Evolutionary conservation across 116 monocot species (phyloP), one percentile per base, ranked within the genome.

Genomic region (Trichopus zeylanicus): DNA sequence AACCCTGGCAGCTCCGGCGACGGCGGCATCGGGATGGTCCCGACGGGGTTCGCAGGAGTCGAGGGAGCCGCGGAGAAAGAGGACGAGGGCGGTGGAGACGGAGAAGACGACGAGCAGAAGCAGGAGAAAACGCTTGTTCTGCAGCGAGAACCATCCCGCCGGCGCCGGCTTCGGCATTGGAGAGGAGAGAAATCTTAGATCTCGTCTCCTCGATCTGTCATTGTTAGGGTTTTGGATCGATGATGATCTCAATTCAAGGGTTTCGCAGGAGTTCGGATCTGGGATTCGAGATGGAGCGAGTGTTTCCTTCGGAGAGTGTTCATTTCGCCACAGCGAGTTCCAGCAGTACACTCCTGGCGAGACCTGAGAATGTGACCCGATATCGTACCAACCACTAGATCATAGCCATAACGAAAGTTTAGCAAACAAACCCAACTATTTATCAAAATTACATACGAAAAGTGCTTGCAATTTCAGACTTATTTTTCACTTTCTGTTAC

Each of bases 121-220:
- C 20, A 91, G 69, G n/a, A 88, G 73, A 34, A 82, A 27, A 35
- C 79, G 70, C 66, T 64, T 83, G 29, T 51, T 70, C 24, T 64
- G 77, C 62, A 72, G 65, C 4, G 70, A 24, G 28, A 65, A 38
- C 38, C 57, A 57, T 29, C 51, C 51, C 1, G 63, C 26, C 25
- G 65, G 20, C 35, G 65, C 29, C 27, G 72, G 55, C 71, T 75
- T 94, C 58, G 78, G 81, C 95, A 83, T 93, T n/a, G 42, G n/a
- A 42, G 42, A 42, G 42, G 18, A 42, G 13, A 42, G 3, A 3
- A n/a, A 42, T 42, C 42, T 42, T n/a, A 42, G 42, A 42, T 42
- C 42, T 42, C 42, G 16, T 13, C 42, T 9, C 42, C 42, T n/a
- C 4, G 42, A 2, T 42, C 42, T n/a, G 13, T n/a, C 42, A 42